Evolutionary conservation across 495 filamentous ascomycete genomes (phyloP), one percentile per base, ranked within the genome.

Genomic region (Hypoxylon lienhwacheense): DNA sequence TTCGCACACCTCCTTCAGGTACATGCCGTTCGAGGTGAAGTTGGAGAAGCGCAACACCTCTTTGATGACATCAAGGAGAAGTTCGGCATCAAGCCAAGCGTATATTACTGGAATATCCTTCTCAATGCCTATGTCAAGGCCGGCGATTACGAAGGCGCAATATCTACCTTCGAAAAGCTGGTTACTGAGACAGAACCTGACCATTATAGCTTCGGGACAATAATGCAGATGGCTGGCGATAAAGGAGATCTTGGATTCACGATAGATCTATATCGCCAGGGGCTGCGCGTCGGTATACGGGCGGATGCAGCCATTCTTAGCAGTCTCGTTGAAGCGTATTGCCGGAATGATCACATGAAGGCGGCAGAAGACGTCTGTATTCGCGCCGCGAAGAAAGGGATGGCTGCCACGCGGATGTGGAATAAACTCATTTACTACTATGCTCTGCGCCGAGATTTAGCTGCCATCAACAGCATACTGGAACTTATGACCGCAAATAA

Each of bases 191-290:
- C 75, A 8, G 43, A 70, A 20, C 84, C 83, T 0, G 79, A 87
- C 65, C 48, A 65, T 1, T 77, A 81, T 58, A 87, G 85, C 3
- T 90, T 87, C 53, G 83, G 76, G 14, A 84, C 81, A 1, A 55
- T 96, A 45, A 87, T 96, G 79, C 77, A 77, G 12, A 73, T 93
- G 64, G 82, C 81, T 42, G 85, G 82, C 8, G 72, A 72, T n/a
- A 77, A 82, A 52, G 90, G 93, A 2, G 93, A 97, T 67, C 66
- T 90, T 17, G 81, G 87, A 14, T 79, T 77, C 52, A 77, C 83
- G 6, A 70, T 85, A 22, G 75, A 81, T 20, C 59, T 96, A n/a
- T 81, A 85, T 47, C 70, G 73, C 14, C 63, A 81, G 26, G 81
- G 85, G 6, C 69, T 74, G 43, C 52, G 73, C 1, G 47, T 62